phyloP scores from a whole-genome alignment of 345 rosid genomes.

The Gossypium arboreum region DNA sequence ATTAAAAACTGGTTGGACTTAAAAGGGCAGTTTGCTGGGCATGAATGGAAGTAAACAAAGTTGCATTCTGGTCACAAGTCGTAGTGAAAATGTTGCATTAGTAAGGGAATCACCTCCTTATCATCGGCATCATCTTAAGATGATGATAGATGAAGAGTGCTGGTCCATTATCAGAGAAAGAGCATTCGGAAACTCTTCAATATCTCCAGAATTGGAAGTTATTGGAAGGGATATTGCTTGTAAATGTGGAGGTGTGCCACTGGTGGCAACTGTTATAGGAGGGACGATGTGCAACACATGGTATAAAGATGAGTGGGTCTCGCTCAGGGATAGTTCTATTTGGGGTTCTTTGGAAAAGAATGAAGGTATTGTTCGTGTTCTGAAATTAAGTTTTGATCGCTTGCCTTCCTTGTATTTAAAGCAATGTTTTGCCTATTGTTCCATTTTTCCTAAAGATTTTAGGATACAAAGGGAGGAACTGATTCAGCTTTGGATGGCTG shows the following conservation, averaged over 20 bases:
- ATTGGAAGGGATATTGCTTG: conserved; percentile 4
- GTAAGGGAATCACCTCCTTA: neutral
- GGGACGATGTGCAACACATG: neutral
- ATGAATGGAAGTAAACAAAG: neutral
- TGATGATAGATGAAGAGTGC: conserved; percentile 10
- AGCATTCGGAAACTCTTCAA: neutral
- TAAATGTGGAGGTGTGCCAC: conserved; percentile 10
- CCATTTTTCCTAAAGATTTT: conserved; percentile 7
- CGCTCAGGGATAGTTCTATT: neutral
- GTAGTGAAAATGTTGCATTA: neutral
- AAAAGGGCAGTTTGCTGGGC: neutral
- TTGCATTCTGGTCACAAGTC: conserved; percentile 9
- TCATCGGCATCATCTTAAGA: neutral
- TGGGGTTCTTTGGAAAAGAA: neutral
- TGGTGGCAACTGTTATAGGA: conserved; percentile 5
- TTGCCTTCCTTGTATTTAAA: conserved; percentile 1
- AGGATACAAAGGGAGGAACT: neutral
- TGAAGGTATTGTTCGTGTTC: neutral
- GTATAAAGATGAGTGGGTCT: neutral
- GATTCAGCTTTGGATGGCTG: conserved; percentile 30
- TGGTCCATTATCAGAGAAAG: conserved; percentile 18
- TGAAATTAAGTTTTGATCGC: conserved; percentile 12
- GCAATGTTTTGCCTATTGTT: conserved; percentile 16
- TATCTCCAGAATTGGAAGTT: neutral
- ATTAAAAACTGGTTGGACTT: conserved; percentile 2